Conservation (phyloP, 306 rosid species). For the Cajanus cajan region DNA sequence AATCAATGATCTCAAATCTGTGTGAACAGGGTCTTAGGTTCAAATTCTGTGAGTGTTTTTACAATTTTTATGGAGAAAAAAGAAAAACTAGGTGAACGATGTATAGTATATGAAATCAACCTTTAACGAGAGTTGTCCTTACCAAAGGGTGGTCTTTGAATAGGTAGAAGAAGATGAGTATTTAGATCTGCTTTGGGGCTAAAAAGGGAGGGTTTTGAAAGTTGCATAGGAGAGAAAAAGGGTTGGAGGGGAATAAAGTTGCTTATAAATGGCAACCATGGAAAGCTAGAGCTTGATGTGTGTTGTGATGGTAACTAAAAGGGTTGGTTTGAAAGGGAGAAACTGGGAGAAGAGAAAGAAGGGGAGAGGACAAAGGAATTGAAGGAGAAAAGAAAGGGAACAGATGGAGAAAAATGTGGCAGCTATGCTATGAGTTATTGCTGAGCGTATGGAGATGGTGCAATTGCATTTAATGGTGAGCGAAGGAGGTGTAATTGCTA, state of each 20-base stretch:
- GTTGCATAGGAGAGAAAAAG: slow-evolving; percentile 18
- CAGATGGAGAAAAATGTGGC: slow-evolving; percentile 65
- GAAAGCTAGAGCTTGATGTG: slow-evolving; percentile 12
- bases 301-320: slow-evolving; percentile 13
- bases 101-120: neutral
- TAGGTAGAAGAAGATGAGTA: slow-evolving; percentile 2
- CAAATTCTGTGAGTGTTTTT: too few relatives aligned
- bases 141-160: slow-evolving; percentile 26
- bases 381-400: slow-evolving; percentile 36
- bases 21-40: neutral
- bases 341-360: neutral
- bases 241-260: slow-evolving; percentile 15
- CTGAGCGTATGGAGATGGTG: slow-evolving; percentile 97
- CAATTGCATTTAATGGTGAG: slow-evolving; percentile 94
- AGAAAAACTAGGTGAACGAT: neutral
- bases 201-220: slow-evolving; percentile 18
- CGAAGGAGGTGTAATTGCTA: slow-evolving; percentile 78
- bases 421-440: slow-evolving; percentile 88
- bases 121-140: neutral
- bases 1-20: slow-evolving; percentile 18
- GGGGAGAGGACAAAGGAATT: slow-evolving; percentile 30
- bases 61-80: too few relatives aligned
- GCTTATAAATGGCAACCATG: neutral
- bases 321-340: neutral
- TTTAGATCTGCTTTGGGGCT: slow-evolving; percentile 45